phyloP scores from a whole-genome alignment of 2,329 filamentous ascomycete genomes.

The Elsinoe batatas region DNA sequence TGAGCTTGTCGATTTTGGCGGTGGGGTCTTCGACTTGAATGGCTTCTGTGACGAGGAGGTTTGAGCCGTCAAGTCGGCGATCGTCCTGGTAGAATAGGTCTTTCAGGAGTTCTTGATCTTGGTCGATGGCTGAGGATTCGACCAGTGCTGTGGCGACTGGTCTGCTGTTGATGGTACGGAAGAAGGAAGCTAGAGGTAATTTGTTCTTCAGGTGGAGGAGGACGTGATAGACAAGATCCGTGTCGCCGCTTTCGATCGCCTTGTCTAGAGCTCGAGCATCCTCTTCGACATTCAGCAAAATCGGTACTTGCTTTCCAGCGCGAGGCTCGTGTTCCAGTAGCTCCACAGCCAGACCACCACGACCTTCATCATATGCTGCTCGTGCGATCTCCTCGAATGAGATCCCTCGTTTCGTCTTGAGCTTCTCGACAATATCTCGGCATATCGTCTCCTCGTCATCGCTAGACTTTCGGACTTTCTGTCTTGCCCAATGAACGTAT shows the following conservation, averaged over 20 bases:
- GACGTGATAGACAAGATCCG: conserved; percentile 84
- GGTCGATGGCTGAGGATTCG: conserved; percentile 68
- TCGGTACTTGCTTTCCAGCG: conserved; percentile 88
- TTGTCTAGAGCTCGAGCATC: conserved; percentile 93
- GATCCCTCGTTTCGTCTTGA: conserved; percentile 81
- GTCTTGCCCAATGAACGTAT: conserved; percentile 92
- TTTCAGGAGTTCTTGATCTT: conserved; percentile 76
- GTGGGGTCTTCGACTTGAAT: conserved; percentile 60
- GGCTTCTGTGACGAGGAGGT: conserved; percentile 77
- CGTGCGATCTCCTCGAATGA: conserved; percentile 92
- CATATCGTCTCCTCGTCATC: conserved; percentile 86
- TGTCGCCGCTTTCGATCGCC: conserved; percentile 89
- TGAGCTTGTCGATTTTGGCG: conserved; percentile 72
- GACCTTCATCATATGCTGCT: conserved; percentile 88
- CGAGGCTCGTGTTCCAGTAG: conserved; percentile 88
- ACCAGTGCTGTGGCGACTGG: conserved; percentile 82
- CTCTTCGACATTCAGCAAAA: conserved; percentile 90
- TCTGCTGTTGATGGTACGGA: conserved; percentile 76
- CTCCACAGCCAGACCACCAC: conserved; percentile 77
- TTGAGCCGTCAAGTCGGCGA: conserved; percentile 74
- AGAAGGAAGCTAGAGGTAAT: conserved; percentile 80
- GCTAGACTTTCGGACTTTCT: conserved; percentile 77
- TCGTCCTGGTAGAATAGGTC: conserved; percentile 98
- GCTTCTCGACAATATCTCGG: conserved; percentile 71
- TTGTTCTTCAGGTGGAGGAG: conserved; percentile 82